These are phyloP conservation scores for Echium plantagineum DNA, from an alignment of 257 asterid species.

Conservation along the genomic window DNA sequence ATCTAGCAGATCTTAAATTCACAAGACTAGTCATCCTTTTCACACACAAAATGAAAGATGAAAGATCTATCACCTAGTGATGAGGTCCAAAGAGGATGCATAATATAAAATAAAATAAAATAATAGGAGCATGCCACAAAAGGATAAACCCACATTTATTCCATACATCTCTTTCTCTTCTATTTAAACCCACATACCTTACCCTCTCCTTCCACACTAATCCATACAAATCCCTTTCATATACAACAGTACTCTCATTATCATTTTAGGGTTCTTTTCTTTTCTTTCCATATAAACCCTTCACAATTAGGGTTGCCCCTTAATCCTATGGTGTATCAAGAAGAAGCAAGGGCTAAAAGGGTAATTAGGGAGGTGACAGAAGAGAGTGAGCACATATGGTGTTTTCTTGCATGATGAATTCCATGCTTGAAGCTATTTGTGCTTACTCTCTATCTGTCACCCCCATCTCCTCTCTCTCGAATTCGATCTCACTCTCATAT, in stretches of 20 bases:
- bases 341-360: slow-evolving; percentile 8
- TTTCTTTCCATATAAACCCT: background rate
- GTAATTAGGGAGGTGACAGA: slow-evolving; percentile 68
- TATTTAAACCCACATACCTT: slow-evolving; percentile 32
- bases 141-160: slow-evolving; percentile 54
- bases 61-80: too few species aligned
- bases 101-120: too few species aligned
- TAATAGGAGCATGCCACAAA: slow-evolving; percentile 23
- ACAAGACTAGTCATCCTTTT: too few species aligned
- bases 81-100: background rate
- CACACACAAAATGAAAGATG: slow-evolving; percentile 13
- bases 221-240: slow-evolving; percentile 19
- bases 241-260: slow-evolving; percentile 27
- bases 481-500: slow-evolving; percentile 4
- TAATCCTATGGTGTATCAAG: background rate
- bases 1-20: too few species aligned
- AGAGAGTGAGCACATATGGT: slow-evolving; percentile 98
- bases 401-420: slow-evolving; percentile 52
- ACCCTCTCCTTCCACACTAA: slow-evolving; percentile 29
- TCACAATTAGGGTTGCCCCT: slow-evolving; percentile 18
- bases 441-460: slow-evolving; percentile 89
- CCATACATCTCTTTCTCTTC: slow-evolving; percentile 24
- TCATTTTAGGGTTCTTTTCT: background rate
- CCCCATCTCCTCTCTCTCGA: slow-evolving; percentile 26
- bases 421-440: slow-evolving; percentile 66